Base-by-base conservation (phyloP, 1,284 basidiomycete genomes). In the Schizophyllum amplum region DNA sequence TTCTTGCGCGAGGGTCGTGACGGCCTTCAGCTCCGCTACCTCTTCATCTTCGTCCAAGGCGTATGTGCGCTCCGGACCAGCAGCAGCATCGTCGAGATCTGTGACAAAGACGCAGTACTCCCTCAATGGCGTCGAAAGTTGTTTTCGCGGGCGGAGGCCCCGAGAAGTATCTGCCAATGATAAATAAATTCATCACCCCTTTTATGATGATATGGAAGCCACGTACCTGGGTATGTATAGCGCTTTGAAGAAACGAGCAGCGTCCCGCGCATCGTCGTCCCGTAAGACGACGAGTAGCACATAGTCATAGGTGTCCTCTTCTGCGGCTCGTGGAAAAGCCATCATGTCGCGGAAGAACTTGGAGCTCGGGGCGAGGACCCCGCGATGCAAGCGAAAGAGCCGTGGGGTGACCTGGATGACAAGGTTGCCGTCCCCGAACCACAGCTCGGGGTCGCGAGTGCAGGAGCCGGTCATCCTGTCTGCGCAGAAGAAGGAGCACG, bases 351-450 rank as follows among this genome's bases (percentile, higher is more conserved):
- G 24, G 13, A 60, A 56, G 24, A 58, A 47, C 1, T 48, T 42
- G 2, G 57, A 57, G 2, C 52, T 50, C 7, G 50, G 15, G 0
- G 52, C 4, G 11, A 58, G 51, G 4, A 58, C n/a, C 7, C 55
- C 26, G 25, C 54, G 54, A 15, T 58, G 52, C 4, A 58, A 54
- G 25, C 56, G 56, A 46, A 58, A 60, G 47, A 57, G 56, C 4
- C 17, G 49, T 20, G 23, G 22, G 4, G 52, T 21, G 0, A 52
- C 57, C 25, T 56, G 51, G 1, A 60, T 25, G 3, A 60, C 52
- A 20, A 60, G 52, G 26, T 54, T 54, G 0, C 59, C 59, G 25
- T 57, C 57, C 4, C 21, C 4, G 33, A 58, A 48, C 59, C 59
- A 60, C 27, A 60, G 15, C 7, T 51, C 52, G 5, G 55, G 33